Percentiles rank a stretch among this genome's conserved stretches.
Evolutionary conservation across 768 basidiomycete genomes (phyloP).

Genomic region (Tulasnella calospora): DNA sequence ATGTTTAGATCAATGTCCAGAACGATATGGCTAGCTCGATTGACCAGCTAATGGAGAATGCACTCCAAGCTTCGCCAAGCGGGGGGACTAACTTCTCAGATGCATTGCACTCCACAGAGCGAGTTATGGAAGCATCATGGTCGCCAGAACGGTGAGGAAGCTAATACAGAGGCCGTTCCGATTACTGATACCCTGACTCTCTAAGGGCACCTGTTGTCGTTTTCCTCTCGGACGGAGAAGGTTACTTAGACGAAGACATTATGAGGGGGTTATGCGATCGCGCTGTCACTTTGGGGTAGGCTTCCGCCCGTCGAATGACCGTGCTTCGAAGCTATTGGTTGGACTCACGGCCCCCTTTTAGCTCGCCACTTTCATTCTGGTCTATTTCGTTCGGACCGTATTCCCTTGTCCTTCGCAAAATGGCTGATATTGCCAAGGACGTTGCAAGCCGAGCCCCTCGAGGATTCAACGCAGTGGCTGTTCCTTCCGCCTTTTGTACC

Average conservation of each 20-base stretch:
- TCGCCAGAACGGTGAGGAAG: constrained; percentile 44
- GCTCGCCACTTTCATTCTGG: constrained; percentile 55
- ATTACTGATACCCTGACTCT: constrained; percentile 4
- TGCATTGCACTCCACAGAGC: constrained; percentile 40
- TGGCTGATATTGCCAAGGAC: constrained; percentile 44
- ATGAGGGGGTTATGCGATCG: constrained; percentile 43
- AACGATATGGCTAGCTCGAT: constrained; percentile 50
- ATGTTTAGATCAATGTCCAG: constrained; percentile 31
- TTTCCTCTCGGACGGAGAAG: constrained; percentile 57
- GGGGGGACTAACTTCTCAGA: constrained; percentile 44
- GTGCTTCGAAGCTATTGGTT: not conserved
- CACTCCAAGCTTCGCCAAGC: constrained; percentile 36
- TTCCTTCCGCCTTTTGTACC: constrained; percentile 44
- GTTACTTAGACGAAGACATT: constrained; percentile 37
- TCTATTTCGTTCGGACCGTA: constrained; percentile 50
- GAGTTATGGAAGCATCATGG: constrained; percentile 47
- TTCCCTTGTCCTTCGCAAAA: constrained; percentile 45
- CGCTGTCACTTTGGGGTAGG: constrained; percentile 47
- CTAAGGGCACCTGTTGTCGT: constrained; percentile 47
- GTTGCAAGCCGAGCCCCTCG: constrained; percentile 44
- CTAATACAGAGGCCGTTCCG: not conserved
- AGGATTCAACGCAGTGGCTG: constrained; percentile 37
- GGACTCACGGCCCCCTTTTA: constrained; percentile 30
- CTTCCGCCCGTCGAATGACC: too few relatives aligned
- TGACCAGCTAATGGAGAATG: constrained; percentile 40